Percentiles rank a stretch among this genome's conserved stretches.
These are phyloP conservation scores for Pleurotus pulmonarius DNA, from an alignment of 768 basidiomycete species.

Conservation along the genomic window DNA sequence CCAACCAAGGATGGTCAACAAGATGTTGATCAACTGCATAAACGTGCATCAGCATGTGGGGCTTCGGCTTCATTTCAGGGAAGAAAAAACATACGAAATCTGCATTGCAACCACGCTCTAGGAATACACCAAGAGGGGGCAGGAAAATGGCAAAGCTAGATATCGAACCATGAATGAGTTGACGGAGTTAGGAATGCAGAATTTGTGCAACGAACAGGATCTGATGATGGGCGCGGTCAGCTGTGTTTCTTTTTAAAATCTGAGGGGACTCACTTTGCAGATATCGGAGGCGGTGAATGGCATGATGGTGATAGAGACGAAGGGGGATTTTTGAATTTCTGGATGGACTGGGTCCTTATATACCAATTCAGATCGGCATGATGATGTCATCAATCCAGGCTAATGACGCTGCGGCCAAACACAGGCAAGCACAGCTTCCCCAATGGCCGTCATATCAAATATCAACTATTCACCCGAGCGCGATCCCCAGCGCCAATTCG, in stretches of 20 bases:
- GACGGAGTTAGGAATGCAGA: slow-evolving; percentile 8
- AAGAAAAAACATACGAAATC: slow-evolving; percentile 55
- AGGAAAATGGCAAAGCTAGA: slow-evolving; percentile 61
- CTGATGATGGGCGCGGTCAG: slow-evolving; percentile 20
- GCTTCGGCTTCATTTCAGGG: background rate
- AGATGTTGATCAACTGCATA: slow-evolving; percentile 63
- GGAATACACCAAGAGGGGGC: slow-evolving; percentile 84
- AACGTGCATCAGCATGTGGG: slow-evolving; percentile 4
- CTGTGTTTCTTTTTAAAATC: background rate
- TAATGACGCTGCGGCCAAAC: background rate
- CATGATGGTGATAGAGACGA: slow-evolving; percentile 36
- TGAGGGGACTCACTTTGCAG: slow-evolving; percentile 55
- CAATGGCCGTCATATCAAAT: slow-evolving; percentile 9
- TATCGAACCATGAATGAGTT: slow-evolving; percentile 26
- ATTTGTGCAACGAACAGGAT: slow-evolving; percentile 27
- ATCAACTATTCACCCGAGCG: slow-evolving; percentile 33
- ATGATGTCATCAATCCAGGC: slow-evolving; percentile 2
- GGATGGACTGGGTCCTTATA: slow-evolving; percentile 2
- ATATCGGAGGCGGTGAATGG: slow-evolving; percentile 71
- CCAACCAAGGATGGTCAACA: slow-evolving; percentile 75
- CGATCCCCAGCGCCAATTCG: slow-evolving; percentile 45
- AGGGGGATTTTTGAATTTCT: background rate
- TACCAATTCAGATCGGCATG: background rate
- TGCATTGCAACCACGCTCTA: slow-evolving; percentile 79
- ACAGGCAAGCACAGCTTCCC: background rate